Evolutionary conservation across 306 rosid genomes (phyloP), one percentile per base, ranked within the genome.

Genomic region (Clitoria ternatea): DNA sequence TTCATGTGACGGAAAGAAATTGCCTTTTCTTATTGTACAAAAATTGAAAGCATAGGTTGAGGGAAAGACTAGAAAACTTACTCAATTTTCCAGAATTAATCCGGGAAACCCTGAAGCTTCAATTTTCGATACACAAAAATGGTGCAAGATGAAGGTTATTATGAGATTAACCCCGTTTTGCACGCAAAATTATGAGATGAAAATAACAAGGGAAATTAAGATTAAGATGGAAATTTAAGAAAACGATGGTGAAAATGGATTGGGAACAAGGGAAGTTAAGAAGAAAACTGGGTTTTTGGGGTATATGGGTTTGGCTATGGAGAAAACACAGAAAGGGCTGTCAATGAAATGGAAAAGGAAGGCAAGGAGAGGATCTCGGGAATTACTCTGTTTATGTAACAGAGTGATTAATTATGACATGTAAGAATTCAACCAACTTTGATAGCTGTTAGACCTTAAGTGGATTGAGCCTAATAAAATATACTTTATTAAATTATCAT

Each of bases 321-420:
- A 54, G 17, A 57, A 57, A 72, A 74, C 50, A 63, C 36, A 63
- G 62, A 42, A 50, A 53, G 20, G 52, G 15, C 6, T 54, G 69
- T 77, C 61, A 54, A 12, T 49, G 35, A 23, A 26, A 54, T 45
- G 42, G 19, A 23, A 83, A 74, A 48, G 74, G 66, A 64, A 76
- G 86, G 83, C 69, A 61, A 37, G 3, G 87, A 84, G 84, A 77
- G 48, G 62, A 76, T 47, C 27, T 67, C 78, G 91, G 83, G 37
- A 52, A 36, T 40, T 40, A 30, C 24, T 52, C 19, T 17, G 69
- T 33, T 47, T 54, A 18, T 12, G 37, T 60, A 72, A 64, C 75
- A 19, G 13, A 42, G 71, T 77, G 55, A 73, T 72, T 70, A 73
- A 59, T 77, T 55, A 72, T 36, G 22, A 48, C 57, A 45, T 18